Evolutionary conservation across 176 grass and related monocot genomes (phyloP), one percentile per base, ranked within the genome.

Genomic region (Thinopyrum elongatum): DNA sequence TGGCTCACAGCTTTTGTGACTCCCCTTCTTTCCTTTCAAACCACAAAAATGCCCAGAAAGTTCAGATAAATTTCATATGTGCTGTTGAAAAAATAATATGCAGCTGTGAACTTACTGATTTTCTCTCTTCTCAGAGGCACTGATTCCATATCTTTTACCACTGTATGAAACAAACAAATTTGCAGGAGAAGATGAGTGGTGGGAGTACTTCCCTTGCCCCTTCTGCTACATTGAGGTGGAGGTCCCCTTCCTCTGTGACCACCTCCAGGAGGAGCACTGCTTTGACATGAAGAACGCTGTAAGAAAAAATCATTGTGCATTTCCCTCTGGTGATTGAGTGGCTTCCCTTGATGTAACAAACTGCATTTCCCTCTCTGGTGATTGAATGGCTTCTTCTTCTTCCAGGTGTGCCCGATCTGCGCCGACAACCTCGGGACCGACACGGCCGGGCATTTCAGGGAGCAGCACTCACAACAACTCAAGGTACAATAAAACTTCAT

Each of bases 181-280:
- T 85, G 10, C 84, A 44, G 42, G 11, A 72, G 92, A 84, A 21
- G 89, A 91, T 65, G 89, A 91, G 58, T 84, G 72, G 70, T 87
- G 80, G 92, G 92, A 94, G 60, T 94, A 91, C 78, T 91, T 94
- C 78, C 89, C 92, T 10, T 94, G 92, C 86, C 89, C 92, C 7
- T 94, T 84, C 84, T 94, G 92, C 75, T 91, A 86, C 72, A 72
- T 91, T 34, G 89, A 94, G 66, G 86, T 94, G 46, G 83, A 89
- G 70, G 49, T 94, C 12, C 89, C 69, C 8, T 94, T 87, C 65
- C 78, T 94, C 41, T 84, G 74, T 16, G 79, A 75, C 51, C 92
- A 94, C 79, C 89, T 94, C 6, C 86, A 91, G 71, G 89, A 94
- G 79, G 92, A 94, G 67, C 92, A 94, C 67, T 94, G 92, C 79